These are phyloP conservation scores for Tilletia setariae DNA, from an alignment of 1,284 basidiomycete genomes.

Conservation along the genomic window DNA sequence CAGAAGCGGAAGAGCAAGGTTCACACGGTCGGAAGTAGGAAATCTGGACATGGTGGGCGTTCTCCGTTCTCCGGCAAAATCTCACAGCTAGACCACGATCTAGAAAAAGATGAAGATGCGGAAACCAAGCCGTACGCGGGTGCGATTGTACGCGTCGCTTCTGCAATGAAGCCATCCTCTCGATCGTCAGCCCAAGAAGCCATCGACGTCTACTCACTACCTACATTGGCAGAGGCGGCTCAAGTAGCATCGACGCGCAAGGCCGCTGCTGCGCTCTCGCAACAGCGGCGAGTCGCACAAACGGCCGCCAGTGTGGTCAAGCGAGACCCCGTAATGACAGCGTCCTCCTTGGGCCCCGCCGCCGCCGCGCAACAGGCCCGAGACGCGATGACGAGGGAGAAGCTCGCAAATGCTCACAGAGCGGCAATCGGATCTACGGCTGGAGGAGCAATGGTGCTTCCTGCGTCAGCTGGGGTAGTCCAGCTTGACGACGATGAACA, in stretches of 20 bases:
- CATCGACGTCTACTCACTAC: constrained; percentile 7
- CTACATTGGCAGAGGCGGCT: not conserved
- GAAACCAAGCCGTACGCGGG: not conserved
- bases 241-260: constrained; percentile 7
- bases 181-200: not conserved
- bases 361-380: constrained; percentile 5
- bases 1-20: too few species aligned
- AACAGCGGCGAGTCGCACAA: not conserved
- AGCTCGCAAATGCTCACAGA: not conserved
- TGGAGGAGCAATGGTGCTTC: constrained; percentile 8
- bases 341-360: not conserved
- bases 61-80: too few species aligned
- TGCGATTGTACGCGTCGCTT: not conserved
- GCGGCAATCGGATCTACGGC: too few species aligned
- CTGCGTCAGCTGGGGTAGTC: not conserved
- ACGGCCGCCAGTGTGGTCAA: constrained; percentile 2
- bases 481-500: not conserved
- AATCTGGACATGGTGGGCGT: too few species aligned
- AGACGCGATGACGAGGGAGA: constrained; percentile 4
- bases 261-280: not conserved
- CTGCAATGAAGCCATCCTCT: not conserved
- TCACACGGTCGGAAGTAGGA: too few species aligned
- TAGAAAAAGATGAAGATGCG: not conserved
- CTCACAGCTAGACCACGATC: not conserved
- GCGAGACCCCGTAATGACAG: not conserved